Evolutionary conservation across 306 rosid species (phyloP), one percentile per base, ranked within the genome.

Genomic region (Cercis canadensis): DNA sequence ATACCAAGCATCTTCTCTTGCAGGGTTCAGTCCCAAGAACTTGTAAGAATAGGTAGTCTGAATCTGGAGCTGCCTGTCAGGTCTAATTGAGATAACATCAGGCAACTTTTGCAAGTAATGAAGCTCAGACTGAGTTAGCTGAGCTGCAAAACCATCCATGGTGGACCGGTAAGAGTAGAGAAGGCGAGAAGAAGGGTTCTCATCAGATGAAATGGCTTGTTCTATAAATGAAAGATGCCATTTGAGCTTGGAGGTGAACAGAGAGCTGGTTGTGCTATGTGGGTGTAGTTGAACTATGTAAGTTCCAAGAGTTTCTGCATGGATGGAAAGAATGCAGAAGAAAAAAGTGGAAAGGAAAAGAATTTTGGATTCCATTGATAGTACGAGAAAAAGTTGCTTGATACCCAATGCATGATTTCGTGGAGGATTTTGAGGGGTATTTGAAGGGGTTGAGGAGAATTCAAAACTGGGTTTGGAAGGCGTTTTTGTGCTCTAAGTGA

Each of bases 81-180:
- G 92, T 73, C 81, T 83, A 51, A 88, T 49, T 36, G 97, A 86
- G 62, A 93, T 64, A 40, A 93, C 96, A 72, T 87, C 96, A 17
- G 93, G 96, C 55, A 82, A 56, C 3, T 43, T 82, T 41, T 80
- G 77, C 81, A 90, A 40, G 81, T 59, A 79, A 72, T 85, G 78
- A 3, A 79, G 65, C 92, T 93, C 98, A 15, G 79, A 51, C 33
- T 88, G 89, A 1, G 93, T 82, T 14, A 90, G 50, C 82, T 69
- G 93, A 75, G 92, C 97, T 18, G 98, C 90, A 5, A 93, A 90
- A 19, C 98, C 98, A 45, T 90, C 96, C 93, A 92, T 87, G 44
- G 98, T 92, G 0, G 92, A 81, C 39, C 57, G 76, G 84, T 93
- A 93, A 1, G 98, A 93, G 80, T 93, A 93, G 31, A 93, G 87